These are phyloP conservation scores for Arxiozyma slooffiae DNA, from an alignment of 1,139 yeast species.

Conservation along the genomic window DNA sequence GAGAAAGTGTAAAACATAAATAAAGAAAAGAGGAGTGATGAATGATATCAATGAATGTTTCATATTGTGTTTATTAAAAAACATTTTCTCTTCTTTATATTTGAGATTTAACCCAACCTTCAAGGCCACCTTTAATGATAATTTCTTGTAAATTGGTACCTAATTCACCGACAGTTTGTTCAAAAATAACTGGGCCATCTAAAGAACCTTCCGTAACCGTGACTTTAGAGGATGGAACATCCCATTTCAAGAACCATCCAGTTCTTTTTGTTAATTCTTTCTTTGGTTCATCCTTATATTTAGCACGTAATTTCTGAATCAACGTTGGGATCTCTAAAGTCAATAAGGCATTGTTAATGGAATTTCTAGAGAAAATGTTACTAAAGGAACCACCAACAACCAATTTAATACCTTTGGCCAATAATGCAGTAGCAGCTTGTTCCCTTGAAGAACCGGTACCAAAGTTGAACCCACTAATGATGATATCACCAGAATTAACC, in stretches of 20 bases:
- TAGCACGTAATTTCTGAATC: slow-evolving; percentile 64
- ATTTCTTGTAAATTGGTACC: slow-evolving; percentile 94
- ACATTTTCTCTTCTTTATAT: slow-evolving; percentile 29
- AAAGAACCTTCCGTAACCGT: slow-evolving; percentile 54
- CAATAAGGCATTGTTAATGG: slow-evolving; percentile 88
- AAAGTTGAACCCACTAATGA: slow-evolving; percentile 85
- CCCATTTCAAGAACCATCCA: slow-evolving; percentile 90
- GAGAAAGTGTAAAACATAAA: background rate
- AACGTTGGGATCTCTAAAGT: slow-evolving; percentile 89
- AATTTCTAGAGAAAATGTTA: slow-evolving; percentile 84
- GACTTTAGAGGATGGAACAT: slow-evolving; percentile 75
- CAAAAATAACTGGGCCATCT: slow-evolving; percentile 51
- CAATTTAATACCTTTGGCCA: slow-evolving; percentile 85
- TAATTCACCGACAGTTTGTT: slow-evolving; percentile 87
- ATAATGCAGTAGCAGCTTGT: slow-evolving; percentile 95
- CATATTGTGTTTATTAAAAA: background rate
- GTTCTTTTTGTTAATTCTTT: slow-evolving; percentile 83
- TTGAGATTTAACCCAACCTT: slow-evolving; percentile 92
- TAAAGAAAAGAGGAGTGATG: background rate
- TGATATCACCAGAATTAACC: slow-evolving; percentile 80
- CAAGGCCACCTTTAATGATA: slow-evolving; percentile 93
- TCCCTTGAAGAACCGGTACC: slow-evolving; percentile 99
- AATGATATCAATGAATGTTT: background rate
- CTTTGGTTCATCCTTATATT: slow-evolving; percentile 40
- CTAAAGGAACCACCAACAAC: slow-evolving; percentile 97